Conservation (phyloP, 805 yeast genomes). For the Ogataea polymorpha region DNA sequence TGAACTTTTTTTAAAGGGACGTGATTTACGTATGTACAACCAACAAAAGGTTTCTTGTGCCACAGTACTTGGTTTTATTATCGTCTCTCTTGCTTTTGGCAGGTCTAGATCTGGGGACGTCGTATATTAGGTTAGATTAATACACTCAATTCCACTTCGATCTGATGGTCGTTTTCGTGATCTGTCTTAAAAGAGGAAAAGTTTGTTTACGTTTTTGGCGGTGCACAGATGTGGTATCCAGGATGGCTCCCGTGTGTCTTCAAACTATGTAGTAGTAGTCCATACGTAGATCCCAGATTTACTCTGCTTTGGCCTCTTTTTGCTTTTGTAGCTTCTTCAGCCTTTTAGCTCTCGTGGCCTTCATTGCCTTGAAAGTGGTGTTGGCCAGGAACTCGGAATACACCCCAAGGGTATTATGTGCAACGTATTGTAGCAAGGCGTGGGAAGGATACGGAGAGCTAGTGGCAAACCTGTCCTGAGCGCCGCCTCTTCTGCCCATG, state of each 20-base stretch:
- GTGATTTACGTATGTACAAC: not conserved
- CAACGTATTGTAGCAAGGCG: slow-evolving; percentile 83
- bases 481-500: slow-evolving; percentile 85
- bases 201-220: slow-evolving; percentile 16
- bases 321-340: slow-evolving; percentile 36
- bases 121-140: not conserved
- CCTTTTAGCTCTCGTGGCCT: slow-evolving; percentile 69
- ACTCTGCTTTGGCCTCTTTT: slow-evolving; percentile 7
- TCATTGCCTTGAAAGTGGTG: slow-evolving; percentile 74
- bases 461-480: slow-evolving; percentile 86
- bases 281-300: not conserved
- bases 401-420: slow-evolving; percentile 79
- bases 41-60: not conserved
- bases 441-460: slow-evolving; percentile 92
- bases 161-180: slow-evolving; percentile 12
- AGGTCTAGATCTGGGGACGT: not conserved
- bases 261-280: not conserved
- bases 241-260: not conserved
- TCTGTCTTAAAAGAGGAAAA: slow-evolving; percentile 18
- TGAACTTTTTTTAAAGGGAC: not conserved
- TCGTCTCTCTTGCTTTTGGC: not conserved
- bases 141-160: not conserved
- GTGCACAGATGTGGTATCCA: slow-evolving; percentile 5
- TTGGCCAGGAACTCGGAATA: slow-evolving; percentile 66
- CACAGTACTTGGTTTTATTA: not conserved